Conservation (phyloP, 352 stramenopile species). For the Phytopythium litorale region DNA sequence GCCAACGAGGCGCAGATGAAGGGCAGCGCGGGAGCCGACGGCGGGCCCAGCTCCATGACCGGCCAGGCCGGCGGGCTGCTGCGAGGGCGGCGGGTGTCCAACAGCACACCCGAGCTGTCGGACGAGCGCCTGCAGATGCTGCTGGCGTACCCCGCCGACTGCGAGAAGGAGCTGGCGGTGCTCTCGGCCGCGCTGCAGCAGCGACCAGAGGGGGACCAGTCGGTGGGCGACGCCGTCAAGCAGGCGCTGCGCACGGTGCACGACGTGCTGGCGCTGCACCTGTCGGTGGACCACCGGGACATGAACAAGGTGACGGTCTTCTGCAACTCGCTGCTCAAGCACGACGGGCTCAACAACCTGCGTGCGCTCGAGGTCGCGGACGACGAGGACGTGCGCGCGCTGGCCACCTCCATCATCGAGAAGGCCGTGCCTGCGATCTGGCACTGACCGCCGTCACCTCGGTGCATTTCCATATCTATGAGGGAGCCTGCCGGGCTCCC, state of each 20-base stretch:
- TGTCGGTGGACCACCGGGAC: slow-evolving; percentile 66
- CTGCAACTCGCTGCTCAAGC: slow-evolving; percentile 74
- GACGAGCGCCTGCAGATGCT: slow-evolving; percentile 55
- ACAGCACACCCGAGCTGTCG: slow-evolving; percentile 21
- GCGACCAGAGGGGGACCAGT: slow-evolving; percentile 1
- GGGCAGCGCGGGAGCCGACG: no score
- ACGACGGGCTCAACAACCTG: slow-evolving; percentile 68
- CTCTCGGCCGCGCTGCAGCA: slow-evolving; percentile 18
- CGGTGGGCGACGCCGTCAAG: slow-evolving; percentile 29
- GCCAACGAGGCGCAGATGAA: slow-evolving; percentile 33
- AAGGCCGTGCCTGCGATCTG: slow-evolving; percentile 80
- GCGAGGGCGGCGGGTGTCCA: no score
- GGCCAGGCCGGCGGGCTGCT: no score
- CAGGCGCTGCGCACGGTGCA: slow-evolving; percentile 55
- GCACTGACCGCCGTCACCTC: slow-evolving; percentile 30
- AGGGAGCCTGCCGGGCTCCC: no score
- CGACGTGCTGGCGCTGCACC: slow-evolving; percentile 65
- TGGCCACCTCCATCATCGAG: slow-evolving; percentile 76
- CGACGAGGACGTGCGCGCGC: slow-evolving; percentile 47
- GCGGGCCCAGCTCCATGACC: no score
- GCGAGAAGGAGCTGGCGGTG: slow-evolving; percentile 46
- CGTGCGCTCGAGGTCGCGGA: slow-evolving; percentile 45
- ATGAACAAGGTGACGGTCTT: slow-evolving; percentile 82
- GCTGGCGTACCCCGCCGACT: slow-evolving; percentile 58
- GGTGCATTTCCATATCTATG: neutral